phyloP scores from a whole-genome alignment of 805 yeast genomes.

The Sugiyamaella qingdaonensis region DNA sequence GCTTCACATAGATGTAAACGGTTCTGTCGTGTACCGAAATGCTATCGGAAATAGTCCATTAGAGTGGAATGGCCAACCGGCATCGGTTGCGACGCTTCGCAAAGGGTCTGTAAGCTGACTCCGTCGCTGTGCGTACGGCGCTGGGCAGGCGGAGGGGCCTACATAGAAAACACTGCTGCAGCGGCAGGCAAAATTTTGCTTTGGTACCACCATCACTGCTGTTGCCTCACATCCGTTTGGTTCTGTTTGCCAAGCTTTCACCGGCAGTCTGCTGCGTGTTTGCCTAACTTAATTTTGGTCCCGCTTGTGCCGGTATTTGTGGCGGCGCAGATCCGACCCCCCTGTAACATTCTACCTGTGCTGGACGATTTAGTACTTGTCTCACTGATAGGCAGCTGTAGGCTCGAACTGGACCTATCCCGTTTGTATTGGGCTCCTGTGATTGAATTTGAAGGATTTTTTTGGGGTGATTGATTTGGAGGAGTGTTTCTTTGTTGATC shows the following conservation, averaged over 20 bases:
- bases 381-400: neutral
- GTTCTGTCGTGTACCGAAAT: conserved; percentile 10
- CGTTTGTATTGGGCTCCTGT: no score
- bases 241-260: neutral
- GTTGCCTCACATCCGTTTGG: no score
- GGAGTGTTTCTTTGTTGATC: neutral
- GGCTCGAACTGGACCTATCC: no score
- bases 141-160: neutral
- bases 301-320: no score
- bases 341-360: neutral
- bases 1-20: conserved; percentile 7
- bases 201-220: no score
- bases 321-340: no score
- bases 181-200: no score
- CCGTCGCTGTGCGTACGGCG: neutral
- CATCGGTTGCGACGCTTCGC: conserved; percentile 1
- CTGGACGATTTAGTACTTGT: neutral
- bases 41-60: neutral
- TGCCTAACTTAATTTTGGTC: neutral
- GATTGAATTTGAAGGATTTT: no score
- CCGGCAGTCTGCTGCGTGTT: neutral
- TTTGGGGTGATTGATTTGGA: neutral
- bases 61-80: conserved; percentile 4
- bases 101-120: conserved; percentile 1
- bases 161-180: neutral